phyloP scores from a whole-genome alignment of 768 basidiomycete species.

The Mycena leptocephala region DNA sequence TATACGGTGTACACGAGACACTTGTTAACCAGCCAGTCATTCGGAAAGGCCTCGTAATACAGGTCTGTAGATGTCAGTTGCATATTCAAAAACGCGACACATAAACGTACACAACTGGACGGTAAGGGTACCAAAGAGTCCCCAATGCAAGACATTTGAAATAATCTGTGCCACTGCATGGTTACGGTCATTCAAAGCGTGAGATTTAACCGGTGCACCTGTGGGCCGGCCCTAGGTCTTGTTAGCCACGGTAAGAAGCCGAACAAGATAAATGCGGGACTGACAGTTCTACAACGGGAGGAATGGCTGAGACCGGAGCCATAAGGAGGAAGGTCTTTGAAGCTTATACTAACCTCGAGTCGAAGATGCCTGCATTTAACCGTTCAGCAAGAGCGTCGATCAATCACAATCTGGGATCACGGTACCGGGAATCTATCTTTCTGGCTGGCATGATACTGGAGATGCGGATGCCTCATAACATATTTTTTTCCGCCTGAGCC shows the following conservation, averaged over 20 bases:
- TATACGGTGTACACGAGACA: slow-evolving; percentile 3
- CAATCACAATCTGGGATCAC: too few species aligned
- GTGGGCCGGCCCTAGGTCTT: not conserved
- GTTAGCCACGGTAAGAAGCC: not conserved
- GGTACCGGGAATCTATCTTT: too few species aligned
- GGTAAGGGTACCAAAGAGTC: slow-evolving; percentile 27
- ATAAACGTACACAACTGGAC: slow-evolving; percentile 15
- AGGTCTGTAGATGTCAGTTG: not conserved
- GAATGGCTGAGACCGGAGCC: not conserved
- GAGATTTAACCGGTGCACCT: not conserved
- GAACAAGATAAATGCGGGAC: not conserved
- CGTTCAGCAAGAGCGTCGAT: too few species aligned
- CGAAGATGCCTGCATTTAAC: too few species aligned
- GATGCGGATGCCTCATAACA: too few species aligned
- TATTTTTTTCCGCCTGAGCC: too few species aligned
- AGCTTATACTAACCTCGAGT: too few species aligned
- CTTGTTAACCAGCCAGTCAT: not conserved
- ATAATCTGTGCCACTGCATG: not conserved
- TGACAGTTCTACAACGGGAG: not conserved
- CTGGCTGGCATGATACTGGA: too few species aligned
- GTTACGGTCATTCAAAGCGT: not conserved
- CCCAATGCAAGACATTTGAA: slow-evolving; percentile 23
- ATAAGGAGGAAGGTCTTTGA: not conserved
- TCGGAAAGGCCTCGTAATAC: slow-evolving; percentile 16
- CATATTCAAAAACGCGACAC: not conserved